Percentiles rank a stretch among this genome's conserved stretches.
phyloP scores from a whole-genome alignment of 495 filamentous ascomycete species.

The Neurospora intermedia region DNA sequence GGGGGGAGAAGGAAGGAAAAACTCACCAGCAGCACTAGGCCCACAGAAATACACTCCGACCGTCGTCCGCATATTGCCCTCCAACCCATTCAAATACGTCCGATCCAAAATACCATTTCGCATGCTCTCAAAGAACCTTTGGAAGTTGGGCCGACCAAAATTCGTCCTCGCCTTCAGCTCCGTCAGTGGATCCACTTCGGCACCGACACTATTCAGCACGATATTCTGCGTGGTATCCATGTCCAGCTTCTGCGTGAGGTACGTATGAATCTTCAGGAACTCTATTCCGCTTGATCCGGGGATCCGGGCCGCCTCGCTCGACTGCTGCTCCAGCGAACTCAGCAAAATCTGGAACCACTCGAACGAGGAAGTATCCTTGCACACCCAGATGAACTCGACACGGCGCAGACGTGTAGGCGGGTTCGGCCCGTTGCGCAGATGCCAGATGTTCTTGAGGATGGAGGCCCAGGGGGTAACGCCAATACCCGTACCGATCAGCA shows the following conservation, averaged over 20 bases:
- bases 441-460: conserved; percentile 98
- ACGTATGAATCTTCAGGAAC: conserved; percentile 97
- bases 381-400: conserved; percentile 99
- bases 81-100: conserved; percentile 73
- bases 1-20: not conserved
- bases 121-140: conserved; percentile 71
- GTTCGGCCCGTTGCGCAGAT: conserved; percentile 76
- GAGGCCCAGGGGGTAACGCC: conserved; percentile 96
- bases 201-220: conserved; percentile 87
- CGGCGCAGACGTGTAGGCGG: conserved; percentile 78
- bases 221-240: conserved; percentile 90
- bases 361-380: conserved; percentile 90
- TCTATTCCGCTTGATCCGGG: conserved; percentile 57
- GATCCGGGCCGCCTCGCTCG: conserved; percentile 50
- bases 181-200: conserved; percentile 78
- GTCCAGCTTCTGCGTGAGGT: conserved; percentile 89
- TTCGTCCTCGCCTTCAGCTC: conserved; percentile 85
- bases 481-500: conserved; percentile 95
- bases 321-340: conserved; percentile 83
- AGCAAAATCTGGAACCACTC: conserved; percentile 98
- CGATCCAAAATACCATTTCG: conserved; percentile 75
- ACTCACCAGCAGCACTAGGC: conserved; percentile 40
- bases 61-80: conserved; percentile 61
- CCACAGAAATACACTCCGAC: conserved; percentile 99
- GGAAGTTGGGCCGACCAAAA: conserved; percentile 91